phyloP scores from a whole-genome alignment of 176 grass and related monocot species.

The Musa troglodytarum region DNA sequence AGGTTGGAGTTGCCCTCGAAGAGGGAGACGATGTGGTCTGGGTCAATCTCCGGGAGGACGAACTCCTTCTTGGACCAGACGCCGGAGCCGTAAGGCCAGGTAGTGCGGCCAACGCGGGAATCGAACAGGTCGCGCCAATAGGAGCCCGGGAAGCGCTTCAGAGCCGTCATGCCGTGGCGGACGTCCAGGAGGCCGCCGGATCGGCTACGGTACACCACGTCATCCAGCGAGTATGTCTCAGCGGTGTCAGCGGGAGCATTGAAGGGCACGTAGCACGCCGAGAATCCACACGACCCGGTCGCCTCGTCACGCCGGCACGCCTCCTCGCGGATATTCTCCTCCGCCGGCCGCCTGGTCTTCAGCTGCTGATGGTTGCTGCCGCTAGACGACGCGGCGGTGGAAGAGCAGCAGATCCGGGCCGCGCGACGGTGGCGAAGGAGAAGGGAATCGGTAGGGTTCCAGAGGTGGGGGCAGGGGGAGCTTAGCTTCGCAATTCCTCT shows the following conservation, averaged over 20 bases:
- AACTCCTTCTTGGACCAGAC: slow-evolving; percentile 99
- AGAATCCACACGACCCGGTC: slow-evolving; percentile 31
- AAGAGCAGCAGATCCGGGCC: neutral
- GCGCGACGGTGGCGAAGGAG: slow-evolving; percentile 22
- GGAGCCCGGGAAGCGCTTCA: slow-evolving; percentile 47
- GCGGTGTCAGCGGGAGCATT: slow-evolving; percentile 31
- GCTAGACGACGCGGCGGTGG: neutral
- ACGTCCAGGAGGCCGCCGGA: slow-evolving; percentile 86
- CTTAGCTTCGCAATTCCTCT: neutral
- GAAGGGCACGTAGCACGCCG: slow-evolving; percentile 39
- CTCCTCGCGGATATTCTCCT: slow-evolving; percentile 90
- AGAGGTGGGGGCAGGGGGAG: neutral
- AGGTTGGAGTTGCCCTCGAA: slow-evolving; percentile 98
- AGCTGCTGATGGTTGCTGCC: neutral
- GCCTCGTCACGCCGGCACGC: slow-evolving; percentile 45
- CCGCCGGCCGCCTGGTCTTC: slow-evolving; percentile 51
- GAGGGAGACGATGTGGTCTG: slow-evolving; percentile 88
- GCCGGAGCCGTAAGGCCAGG: slow-evolving; percentile 89
- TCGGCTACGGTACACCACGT: slow-evolving; percentile 83
- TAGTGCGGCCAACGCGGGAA: slow-evolving; percentile 68
- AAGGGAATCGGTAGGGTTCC: neutral
- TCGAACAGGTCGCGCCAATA: slow-evolving; percentile 91
- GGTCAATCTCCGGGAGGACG: slow-evolving; percentile 74
- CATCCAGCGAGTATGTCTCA: slow-evolving; percentile 85
- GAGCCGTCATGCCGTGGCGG: slow-evolving; percentile 66